Percentiles rank a stretch among this genome's conserved stretches.
Conservation (phyloP, 2,329 filamentous ascomycete species). For the Phaeosphaeria sp. region DNA sequence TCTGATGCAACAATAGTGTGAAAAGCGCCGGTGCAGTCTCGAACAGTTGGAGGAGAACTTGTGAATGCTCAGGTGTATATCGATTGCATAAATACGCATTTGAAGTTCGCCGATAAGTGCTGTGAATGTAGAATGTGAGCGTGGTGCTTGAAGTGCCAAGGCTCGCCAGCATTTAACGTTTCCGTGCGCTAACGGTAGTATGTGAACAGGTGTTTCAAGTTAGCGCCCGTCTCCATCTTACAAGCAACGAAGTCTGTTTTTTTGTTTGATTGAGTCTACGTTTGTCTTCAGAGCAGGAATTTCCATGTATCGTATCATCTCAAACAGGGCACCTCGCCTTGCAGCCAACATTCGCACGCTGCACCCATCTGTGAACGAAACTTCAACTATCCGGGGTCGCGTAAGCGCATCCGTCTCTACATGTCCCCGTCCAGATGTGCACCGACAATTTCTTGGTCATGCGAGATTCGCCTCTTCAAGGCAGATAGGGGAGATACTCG, state of each 20-base stretch:
- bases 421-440: conserved; percentile 1
- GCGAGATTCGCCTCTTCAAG: conserved; percentile 14
- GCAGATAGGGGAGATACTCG: conserved; percentile 6
- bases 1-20: too few species aligned
- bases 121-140: too few species aligned
- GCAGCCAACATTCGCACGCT: conserved; percentile 10
- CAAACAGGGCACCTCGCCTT: conserved; percentile 11
- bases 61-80: too few species aligned
- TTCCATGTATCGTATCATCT: conserved; percentile 14
- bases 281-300: conserved; percentile 9
- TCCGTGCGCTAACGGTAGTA: too few species aligned
- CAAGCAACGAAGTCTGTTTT: conserved; percentile 1
- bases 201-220: conserved; percentile 4
- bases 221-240: conserved; percentile 3
- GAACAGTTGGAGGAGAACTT: too few species aligned
- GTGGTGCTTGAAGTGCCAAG: too few species aligned
- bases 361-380: conserved; percentile 11
- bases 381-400: conserved; percentile 11
- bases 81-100: too few species aligned
- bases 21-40: too few species aligned
- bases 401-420: background rate
- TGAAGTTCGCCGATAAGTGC: too few species aligned
- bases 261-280: background rate
- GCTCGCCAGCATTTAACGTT: too few species aligned
- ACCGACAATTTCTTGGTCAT: conserved; percentile 8